phyloP scores from a whole-genome alignment of 768 basidiomycete species.

The Russula abietina region DNA sequence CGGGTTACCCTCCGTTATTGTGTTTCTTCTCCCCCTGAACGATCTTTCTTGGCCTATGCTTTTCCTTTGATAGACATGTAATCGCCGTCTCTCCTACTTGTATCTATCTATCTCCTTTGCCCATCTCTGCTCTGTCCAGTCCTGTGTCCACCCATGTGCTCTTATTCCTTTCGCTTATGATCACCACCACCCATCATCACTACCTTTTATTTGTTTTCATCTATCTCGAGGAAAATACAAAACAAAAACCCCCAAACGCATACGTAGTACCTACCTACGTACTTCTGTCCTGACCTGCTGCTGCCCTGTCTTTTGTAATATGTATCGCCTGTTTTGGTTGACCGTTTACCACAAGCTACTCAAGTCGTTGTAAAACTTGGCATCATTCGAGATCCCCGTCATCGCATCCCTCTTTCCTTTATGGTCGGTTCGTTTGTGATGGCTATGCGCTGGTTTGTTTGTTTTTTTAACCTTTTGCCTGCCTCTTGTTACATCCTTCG shows the following conservation, averaged over 20 bases:
- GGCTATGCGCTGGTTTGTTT: too few species aligned
- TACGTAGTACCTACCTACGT: not conserved
- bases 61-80: slow-evolving; percentile 5
- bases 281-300: not conserved
- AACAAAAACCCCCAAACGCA: not conserved
- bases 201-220: not conserved
- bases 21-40: not conserved
- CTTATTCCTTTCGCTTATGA: not conserved
- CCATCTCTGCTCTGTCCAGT: not conserved
- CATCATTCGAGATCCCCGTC: too few species aligned
- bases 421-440: too few species aligned
- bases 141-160: not conserved
- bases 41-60: slow-evolving; percentile 16
- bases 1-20: not conserved
- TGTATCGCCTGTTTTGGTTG: not conserved
- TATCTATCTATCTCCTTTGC: slow-evolving; percentile 2
- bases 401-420: too few species aligned
- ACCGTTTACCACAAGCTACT: not conserved
- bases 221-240: not conserved
- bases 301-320: not conserved
- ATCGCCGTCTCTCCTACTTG: not conserved
- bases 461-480: too few species aligned
- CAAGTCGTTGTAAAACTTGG: too few species aligned
- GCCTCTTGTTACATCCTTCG: too few species aligned
- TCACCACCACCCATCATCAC: not conserved